Base-by-base conservation (phyloP, 805 yeast species). In the Lachancea lanzarotensis region DNA sequence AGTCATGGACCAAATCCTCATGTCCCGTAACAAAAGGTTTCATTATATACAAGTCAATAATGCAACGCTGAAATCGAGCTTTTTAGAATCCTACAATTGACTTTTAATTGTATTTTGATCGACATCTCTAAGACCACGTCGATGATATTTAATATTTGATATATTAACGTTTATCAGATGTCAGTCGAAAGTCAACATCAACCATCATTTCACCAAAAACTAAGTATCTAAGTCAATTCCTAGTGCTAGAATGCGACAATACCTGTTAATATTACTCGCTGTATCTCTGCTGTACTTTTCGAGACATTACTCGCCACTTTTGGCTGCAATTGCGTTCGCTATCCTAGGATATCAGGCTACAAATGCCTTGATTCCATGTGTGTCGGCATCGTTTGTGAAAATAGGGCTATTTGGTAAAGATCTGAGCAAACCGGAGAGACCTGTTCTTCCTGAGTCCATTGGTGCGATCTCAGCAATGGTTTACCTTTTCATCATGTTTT, bases 371-470 rank as follows among this genome's bases (percentile, higher is more conserved):
- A 81, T 90, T 37, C 96, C 97, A 2, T 65, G 71, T 31, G 72
- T 84, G n/a, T 73, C 81, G 1, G 71, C 75, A 1, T 71, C 79
- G 35, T 90, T 90, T 63, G 73, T 84, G 18, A 74, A 75, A 43
- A 78, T 84, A 36, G 98, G 98, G 0, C 72, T 93, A n/a, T 75
- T 68, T 49, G 98, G 98, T 9, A 78, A 74, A 49, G 98, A 93
- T 62, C 55, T 89, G 58, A 81, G 89, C 36, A 93, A 93, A 62
- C 63, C 61, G n/a, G 78, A 78, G n/a, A 71, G 65, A 35, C 95
- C 95, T 0, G 70, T 80, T 2, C 73, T 88, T 9, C 93, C 98
- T 1, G 98, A 93, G 67, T 78, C 95, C 0, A 81, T 91, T 71
- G 98, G 98, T n/a, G 82, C 88, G 2, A 83, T 91, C 0, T 76